Percentiles rank a stretch among this genome's conserved stretches.
Conservation (phyloP, 805 yeast genomes). For the Sugiyamaella qingdaonensis region DNA sequence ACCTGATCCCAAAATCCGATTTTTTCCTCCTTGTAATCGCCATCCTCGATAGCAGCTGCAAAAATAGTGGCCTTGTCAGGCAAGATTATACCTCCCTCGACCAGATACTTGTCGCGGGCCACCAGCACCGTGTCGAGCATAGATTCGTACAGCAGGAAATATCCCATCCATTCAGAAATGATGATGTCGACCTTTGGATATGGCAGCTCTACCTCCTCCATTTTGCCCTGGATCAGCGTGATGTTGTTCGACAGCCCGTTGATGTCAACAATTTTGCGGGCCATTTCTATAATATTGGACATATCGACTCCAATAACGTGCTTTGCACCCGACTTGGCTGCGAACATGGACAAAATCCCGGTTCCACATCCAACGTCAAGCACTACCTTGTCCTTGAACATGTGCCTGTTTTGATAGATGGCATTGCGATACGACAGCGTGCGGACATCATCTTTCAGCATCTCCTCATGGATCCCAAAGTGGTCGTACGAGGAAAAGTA, state of each 20-base stretch:
- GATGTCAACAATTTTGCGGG: constrained; percentile 75
- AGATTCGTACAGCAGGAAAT: constrained; percentile 89
- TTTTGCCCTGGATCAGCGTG: constrained; percentile 83
- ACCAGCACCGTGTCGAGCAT: constrained; percentile 94
- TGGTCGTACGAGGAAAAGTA: constrained; percentile 95
- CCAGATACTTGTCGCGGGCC: constrained; percentile 85
- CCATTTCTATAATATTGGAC: constrained; percentile 95
- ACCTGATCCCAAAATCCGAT: constrained; percentile 94
- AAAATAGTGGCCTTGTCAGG: constrained; percentile 92
- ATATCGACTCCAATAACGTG: constrained; percentile 97
- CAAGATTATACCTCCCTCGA: constrained; percentile 81
- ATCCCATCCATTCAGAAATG: constrained; percentile 99
- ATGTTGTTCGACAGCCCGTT: constrained; percentile 85
- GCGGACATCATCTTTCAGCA: constrained; percentile 93
- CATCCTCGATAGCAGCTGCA: constrained; percentile 90
- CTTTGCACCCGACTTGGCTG: constrained; percentile 97
- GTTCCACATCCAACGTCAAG: constrained; percentile 99
- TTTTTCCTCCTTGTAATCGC: constrained; percentile 85
- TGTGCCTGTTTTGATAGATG: constrained; percentile 79
- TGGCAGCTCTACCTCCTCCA: constrained; percentile 87
- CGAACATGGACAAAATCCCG: constrained; percentile 96
- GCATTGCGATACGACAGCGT: constrained; percentile 90
- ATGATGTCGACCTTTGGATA: constrained; percentile 88
- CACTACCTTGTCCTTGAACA: constrained; percentile 90
- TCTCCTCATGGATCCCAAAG: constrained; percentile 96